These are phyloP conservation scores for Heliocybe sulcata DNA, from an alignment of 1,284 basidiomycete genomes.

Conservation along the genomic window DNA sequence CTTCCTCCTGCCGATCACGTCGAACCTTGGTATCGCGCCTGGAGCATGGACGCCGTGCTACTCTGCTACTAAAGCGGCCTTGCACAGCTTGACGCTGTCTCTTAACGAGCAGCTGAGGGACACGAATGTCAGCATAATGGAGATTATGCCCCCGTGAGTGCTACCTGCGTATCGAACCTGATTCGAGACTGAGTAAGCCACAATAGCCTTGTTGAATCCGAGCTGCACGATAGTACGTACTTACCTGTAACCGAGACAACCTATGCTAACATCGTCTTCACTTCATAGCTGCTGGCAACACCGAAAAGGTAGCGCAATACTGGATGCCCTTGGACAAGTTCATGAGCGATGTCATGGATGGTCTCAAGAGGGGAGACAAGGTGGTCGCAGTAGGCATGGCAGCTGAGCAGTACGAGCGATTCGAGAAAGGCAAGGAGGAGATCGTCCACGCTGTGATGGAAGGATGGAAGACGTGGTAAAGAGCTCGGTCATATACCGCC, in stretches of 20 bases:
- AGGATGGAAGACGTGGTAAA: neutral
- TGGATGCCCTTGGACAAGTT: conserved; percentile 59
- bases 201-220: conserved; percentile 51
- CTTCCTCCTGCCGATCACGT: conserved; percentile 47
- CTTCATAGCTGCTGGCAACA: conserved; percentile 41
- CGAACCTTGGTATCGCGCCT: conserved; percentile 41
- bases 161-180: neutral
- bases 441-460: neutral
- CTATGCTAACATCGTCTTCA: conserved; percentile 1
- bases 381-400: conserved; percentile 29
- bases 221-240: conserved; percentile 51
- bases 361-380: conserved; percentile 37
- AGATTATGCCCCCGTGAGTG: conserved; percentile 57
- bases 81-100: conserved; percentile 47
- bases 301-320: conserved; percentile 35
- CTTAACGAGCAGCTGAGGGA: conserved; percentile 39
- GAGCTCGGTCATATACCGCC: too few relatives aligned
- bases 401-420: conserved; percentile 17
- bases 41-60: conserved; percentile 38
- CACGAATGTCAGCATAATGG: conserved; percentile 48
- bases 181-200: neutral
- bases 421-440: conserved; percentile 24
- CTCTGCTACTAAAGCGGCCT: conserved; percentile 53
- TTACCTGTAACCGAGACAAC: neutral
- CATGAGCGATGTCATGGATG: conserved; percentile 36